These are phyloP conservation scores for Globisporangium sylvaticum DNA, from an alignment of 352 stramenopile genomes.

Conservation along the genomic window DNA sequence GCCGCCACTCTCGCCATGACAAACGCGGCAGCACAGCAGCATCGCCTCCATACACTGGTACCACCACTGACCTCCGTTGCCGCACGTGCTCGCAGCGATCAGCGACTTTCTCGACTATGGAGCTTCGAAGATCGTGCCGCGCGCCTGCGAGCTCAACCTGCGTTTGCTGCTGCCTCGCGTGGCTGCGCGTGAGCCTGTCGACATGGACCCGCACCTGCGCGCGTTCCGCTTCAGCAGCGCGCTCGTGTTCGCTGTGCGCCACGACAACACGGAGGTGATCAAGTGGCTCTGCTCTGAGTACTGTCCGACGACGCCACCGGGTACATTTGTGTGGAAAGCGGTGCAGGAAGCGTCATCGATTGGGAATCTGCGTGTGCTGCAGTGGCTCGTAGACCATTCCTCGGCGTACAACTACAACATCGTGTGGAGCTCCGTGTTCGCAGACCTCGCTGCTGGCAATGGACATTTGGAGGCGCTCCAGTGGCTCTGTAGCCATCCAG, in stretches of 20 bases:
- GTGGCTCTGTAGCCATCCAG: background rate
- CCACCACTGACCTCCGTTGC: background rate
- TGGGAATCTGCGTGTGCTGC: background rate
- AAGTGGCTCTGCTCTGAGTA: conserved; percentile 6
- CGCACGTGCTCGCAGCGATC: background rate
- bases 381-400: background rate
- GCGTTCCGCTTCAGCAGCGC: background rate
- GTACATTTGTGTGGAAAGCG: background rate
- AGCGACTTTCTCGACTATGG: background rate
- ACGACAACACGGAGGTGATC: background rate
- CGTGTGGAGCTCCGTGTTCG: background rate
- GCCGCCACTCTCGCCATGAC: background rate
- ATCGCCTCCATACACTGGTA: background rate
- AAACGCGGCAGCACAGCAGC: background rate
- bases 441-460: background rate
- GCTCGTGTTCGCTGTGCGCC: conserved; percentile 1
- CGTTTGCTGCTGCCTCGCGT: background rate
- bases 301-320: background rate
- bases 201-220: background rate
- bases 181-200: background rate
- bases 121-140: background rate
- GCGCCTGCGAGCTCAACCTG: background rate
- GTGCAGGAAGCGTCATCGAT: background rate
- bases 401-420: background rate
- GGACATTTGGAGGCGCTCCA: conserved; percentile 8